These are phyloP conservation scores for Tricholoma furcatifolium DNA, from an alignment of 768 basidiomycete species.

Conservation along the genomic window DNA sequence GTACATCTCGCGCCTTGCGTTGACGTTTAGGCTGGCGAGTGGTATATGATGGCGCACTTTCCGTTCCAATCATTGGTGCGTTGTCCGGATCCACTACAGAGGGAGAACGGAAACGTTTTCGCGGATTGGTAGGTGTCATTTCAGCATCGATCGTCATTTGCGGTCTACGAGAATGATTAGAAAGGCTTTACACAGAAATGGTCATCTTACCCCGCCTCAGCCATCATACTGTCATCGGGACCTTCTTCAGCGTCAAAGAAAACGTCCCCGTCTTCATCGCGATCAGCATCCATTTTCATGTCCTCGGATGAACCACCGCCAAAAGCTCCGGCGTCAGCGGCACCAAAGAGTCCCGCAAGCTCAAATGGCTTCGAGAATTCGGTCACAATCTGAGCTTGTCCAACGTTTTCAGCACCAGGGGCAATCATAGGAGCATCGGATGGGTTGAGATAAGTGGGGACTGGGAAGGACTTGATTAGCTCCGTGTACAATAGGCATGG, in stretches of 20 bases:
- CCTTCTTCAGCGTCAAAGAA: conserved; percentile 43
- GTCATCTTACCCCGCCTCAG: conserved; percentile 35
- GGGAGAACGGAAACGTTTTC: conserved; percentile 39
- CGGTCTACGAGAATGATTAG: conserved; percentile 16
- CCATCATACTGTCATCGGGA: conserved; percentile 28
- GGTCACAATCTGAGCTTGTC: conserved; percentile 75
- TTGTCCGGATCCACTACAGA: conserved; percentile 18
- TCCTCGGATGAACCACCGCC: conserved; percentile 38
- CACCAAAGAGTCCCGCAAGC: conserved; percentile 74
- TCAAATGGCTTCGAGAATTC: conserved; percentile 78
- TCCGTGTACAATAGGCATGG: not conserved
- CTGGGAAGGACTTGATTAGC: conserved; percentile 8
- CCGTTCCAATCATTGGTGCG: conserved; percentile 13
- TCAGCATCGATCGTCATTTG: conserved; percentile 37
- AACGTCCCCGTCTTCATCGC: conserved; percentile 41
- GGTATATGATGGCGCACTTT: conserved; percentile 20
- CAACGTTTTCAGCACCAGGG: conserved; percentile 76
- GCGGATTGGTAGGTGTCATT: conserved; percentile 26
- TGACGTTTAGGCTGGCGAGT: conserved; percentile 58
- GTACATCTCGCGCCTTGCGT: conserved; percentile 53
- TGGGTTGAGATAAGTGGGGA: conserved; percentile 24
- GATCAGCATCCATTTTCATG: conserved; percentile 44
- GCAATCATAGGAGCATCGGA: conserved; percentile 40
- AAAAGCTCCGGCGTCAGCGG: conserved; percentile 81
- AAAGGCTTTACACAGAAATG: not conserved